Percentiles rank a stretch among this genome's conserved stretches.
phyloP scores from a whole-genome alignment of 331 rosid species.

The Ulmus americana region DNA sequence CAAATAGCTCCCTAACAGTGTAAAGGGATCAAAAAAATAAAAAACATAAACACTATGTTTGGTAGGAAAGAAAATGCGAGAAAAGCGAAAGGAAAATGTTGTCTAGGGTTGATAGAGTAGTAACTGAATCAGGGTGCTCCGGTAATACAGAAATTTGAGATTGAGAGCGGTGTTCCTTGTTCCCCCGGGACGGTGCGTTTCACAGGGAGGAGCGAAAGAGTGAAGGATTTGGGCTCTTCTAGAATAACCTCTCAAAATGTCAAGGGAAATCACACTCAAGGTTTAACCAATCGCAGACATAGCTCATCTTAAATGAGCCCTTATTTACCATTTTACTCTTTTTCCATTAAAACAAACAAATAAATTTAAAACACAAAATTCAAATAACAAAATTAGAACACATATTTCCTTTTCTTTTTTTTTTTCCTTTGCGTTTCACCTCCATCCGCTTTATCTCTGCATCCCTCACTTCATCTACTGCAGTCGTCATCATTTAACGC shows the following conservation, averaged over 20 bases:
- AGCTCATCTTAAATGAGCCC: no score
- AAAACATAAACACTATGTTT: conserved; percentile 1
- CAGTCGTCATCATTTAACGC: no score
- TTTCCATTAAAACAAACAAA: no score
- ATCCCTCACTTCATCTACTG: no score
- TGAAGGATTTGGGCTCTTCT: neutral
- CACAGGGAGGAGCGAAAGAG: neutral
- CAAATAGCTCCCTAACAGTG: neutral
- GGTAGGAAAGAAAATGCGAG: conserved; percentile 8
- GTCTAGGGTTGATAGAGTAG: neutral
- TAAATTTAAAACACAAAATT: no score
- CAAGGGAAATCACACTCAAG: no score
- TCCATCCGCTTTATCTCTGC: no score
- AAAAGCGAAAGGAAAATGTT: neutral
- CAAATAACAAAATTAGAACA: no score
- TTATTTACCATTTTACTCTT: no score
- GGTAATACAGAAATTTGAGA: neutral
- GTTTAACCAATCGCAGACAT: no score
- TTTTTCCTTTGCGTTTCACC: no score
- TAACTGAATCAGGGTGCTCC: neutral
- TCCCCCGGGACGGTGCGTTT: neutral
- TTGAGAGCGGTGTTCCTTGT: neutral
- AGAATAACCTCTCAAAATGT: neutral
- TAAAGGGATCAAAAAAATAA: neutral
- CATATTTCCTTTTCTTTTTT: no score